Evolutionary conservation across 2,329 filamentous ascomycete species (phyloP), one percentile per base, ranked within the genome.

Genomic region (Alternaria arbusti): DNA sequence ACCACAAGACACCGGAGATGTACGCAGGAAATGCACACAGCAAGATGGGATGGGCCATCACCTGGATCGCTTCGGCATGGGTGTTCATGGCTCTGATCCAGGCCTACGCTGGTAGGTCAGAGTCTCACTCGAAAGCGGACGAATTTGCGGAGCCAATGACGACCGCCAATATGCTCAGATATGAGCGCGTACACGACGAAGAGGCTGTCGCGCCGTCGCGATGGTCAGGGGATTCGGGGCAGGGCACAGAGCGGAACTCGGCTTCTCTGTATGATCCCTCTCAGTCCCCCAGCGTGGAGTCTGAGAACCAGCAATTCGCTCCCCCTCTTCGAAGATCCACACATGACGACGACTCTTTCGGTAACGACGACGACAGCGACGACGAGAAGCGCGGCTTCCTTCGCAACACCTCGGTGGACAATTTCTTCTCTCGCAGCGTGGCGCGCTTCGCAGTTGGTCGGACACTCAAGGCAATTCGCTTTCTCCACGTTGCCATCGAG

Each of bases 21-120:
- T 97, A 97, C 77, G 89, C 89, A 30, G 90, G 91, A 76, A 97
- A 97, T 76, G 88, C 91, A n/a, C 94, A 97, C 79, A 90, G 94
- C 82, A 94, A 92, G 78, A 86, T 95, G 46, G 94, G 94, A 58
- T 98, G 95, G 95, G 84, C 92, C 45, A 86, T 91, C 28, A 95
- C 91, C 4, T 91, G 88, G 84, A 84, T 94, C 5, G 85, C 91
- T 11, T 85, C 85, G 56, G 88, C 86, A 0, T 95, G 97, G 82
- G 85, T 91, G 15, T 72, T 91, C 43, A 83, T 97, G 76, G 87
- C 88, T 52, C 77, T 93, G 58, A 81, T 93, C 50, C 89, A 89
- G 56, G 82, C 85, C 45, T 87, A 91, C 64, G 84, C 86, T 5
- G 84, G 85, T 15, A 79, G 85, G 59, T 81, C 78, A 54, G 75